These are phyloP conservation scores for Aureobasidium leucospermi DNA, from an alignment of 2,329 filamentous ascomycete genomes.

Conservation along the genomic window DNA sequence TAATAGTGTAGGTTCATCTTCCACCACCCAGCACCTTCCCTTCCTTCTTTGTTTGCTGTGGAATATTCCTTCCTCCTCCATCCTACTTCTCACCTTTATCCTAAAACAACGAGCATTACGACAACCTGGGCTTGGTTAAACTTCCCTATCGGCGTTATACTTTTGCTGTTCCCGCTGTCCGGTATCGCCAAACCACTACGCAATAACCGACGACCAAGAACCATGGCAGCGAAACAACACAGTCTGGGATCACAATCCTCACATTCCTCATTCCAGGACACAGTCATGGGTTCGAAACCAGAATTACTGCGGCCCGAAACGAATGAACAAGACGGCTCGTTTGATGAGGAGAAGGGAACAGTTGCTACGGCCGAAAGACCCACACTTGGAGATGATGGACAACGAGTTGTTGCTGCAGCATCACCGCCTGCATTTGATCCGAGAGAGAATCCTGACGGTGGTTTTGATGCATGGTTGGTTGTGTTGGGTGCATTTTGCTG, in stretches of 20 bases:
- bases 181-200: background rate
- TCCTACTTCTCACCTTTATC: background rate
- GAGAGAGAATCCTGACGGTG: slow-evolving; percentile 34
- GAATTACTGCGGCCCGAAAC: background rate
- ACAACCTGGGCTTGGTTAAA: background rate
- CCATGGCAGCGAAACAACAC: background rate
- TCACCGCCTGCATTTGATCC: slow-evolving; percentile 19
- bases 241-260: background rate
- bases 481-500: slow-evolving; percentile 31
- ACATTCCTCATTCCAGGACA: background rate
- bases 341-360: slow-evolving; percentile 6
- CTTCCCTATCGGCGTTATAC: background rate
- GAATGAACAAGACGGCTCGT: background rate
- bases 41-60: background rate
- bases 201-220: background rate
- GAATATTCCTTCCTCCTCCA: background rate
- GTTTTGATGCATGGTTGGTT: slow-evolving; percentile 34
- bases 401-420: slow-evolving; percentile 7
- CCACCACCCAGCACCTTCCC: background rate
- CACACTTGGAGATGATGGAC: background rate
- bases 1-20: background rate
- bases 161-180: background rate
- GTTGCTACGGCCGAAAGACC: slow-evolving; percentile 6
- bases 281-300: background rate
- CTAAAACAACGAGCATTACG: background rate